phyloP scores from a whole-genome alignment of 2,329 filamentous ascomycete genomes.

The Epichloe sylvatica region DNA sequence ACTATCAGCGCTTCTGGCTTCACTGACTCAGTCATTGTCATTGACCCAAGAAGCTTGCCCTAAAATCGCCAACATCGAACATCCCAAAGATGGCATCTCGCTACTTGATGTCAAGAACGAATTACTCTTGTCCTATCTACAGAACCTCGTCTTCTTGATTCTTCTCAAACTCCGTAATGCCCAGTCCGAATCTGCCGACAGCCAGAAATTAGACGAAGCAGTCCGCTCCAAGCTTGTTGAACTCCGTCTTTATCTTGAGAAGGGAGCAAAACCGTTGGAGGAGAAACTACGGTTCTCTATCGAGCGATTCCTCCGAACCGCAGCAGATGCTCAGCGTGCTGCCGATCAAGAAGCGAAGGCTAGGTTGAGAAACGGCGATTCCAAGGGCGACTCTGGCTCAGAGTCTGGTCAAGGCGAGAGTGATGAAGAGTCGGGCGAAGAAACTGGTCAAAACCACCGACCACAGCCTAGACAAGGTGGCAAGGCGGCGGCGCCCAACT shows the following conservation, averaged over 20 bases:
- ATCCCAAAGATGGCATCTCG: slow-evolving; percentile 79
- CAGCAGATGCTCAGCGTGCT: slow-evolving; percentile 53
- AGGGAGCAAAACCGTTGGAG: slow-evolving; percentile 80
- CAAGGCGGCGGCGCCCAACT: slow-evolving; percentile 19
- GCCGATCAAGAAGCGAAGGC: slow-evolving; percentile 16
- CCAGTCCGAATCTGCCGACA: slow-evolving; percentile 13
- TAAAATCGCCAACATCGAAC: slow-evolving; percentile 46
- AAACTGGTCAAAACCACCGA: not conserved
- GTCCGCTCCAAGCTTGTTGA: slow-evolving; percentile 82
- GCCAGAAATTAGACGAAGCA: slow-evolving; percentile 41
- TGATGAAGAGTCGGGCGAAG: slow-evolving; percentile 15
- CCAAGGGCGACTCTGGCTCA: not conserved
- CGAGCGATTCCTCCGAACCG: slow-evolving; percentile 81
- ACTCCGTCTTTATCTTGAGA: slow-evolving; percentile 82
- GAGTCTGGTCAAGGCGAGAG: slow-evolving; percentile 21
- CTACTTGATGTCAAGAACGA: slow-evolving; percentile 94
- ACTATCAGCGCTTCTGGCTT: slow-evolving; percentile 36
- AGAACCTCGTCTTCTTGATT: slow-evolving; percentile 82
- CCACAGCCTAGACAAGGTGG: slow-evolving; percentile 8
- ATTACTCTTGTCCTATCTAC: slow-evolving; percentile 87
- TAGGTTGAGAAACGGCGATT: slow-evolving; percentile 11
- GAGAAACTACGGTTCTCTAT: slow-evolving; percentile 88
- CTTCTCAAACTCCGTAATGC: slow-evolving; percentile 61
- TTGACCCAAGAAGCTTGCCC: slow-evolving; percentile 55
- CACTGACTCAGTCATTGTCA: slow-evolving; percentile 43